phyloP scores from a whole-genome alignment of 2,329 filamentous ascomycete species.

The Fusarium sp. region DNA sequence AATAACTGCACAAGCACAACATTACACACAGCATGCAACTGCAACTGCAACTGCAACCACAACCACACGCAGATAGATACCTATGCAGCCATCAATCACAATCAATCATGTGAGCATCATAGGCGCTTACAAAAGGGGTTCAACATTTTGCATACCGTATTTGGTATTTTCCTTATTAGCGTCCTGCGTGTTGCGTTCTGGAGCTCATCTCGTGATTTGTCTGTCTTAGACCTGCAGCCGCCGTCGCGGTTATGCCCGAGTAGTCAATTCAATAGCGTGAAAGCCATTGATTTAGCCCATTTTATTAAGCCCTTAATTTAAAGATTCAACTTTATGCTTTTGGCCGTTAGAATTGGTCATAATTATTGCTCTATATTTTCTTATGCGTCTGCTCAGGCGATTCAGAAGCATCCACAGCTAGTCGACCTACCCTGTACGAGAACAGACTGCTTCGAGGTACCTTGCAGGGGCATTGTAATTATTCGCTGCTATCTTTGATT shows the following conservation, averaged over 20 bases:
- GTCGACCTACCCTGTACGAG: constrained; percentile 4
- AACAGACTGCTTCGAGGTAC: too few relatives aligned
- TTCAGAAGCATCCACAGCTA: neutral
- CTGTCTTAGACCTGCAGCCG: constrained; percentile 31
- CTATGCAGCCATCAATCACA: constrained; percentile 10
- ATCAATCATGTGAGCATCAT: constrained; percentile 1
- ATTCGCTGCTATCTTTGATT: too few relatives aligned
- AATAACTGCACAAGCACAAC: constrained; percentile 10
- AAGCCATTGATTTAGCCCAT: constrained; percentile 3
- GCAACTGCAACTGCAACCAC: too few relatives aligned
- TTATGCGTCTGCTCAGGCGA: neutral
- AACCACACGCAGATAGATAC: constrained; percentile 9
- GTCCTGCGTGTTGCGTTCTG: constrained; percentile 21
- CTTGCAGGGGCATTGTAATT: too few relatives aligned
- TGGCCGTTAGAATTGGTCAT: neutral
- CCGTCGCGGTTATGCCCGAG: constrained; percentile 30
- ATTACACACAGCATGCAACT: constrained; percentile 20
- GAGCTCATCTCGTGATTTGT: constrained; percentile 28
- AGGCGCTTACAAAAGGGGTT: constrained; percentile 28
- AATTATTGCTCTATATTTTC: neutral
- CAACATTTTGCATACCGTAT: neutral
- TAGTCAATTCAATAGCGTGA: neutral
- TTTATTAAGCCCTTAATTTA: neutral
- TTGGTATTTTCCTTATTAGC: constrained; percentile 7
- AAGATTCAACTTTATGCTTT: neutral